Conservation (phyloP, 2,329 filamentous ascomycete species). For the Alternaria sp. region DNA sequence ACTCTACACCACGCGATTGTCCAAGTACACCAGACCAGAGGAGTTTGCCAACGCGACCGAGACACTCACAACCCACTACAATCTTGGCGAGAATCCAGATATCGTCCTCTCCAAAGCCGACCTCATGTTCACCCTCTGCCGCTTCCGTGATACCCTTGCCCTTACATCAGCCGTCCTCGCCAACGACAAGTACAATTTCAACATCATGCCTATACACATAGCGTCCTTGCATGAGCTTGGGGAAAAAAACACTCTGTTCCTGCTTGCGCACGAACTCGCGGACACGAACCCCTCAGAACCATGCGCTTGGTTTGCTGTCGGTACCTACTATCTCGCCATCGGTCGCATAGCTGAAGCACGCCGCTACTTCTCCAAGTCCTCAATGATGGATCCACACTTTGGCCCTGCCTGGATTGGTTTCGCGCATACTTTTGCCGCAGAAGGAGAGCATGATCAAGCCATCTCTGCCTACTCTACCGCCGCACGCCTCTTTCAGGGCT, state of each 20-base stretch:
- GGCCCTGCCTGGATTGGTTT: slow-evolving; percentile 99
- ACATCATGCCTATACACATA: slow-evolving; percentile 87
- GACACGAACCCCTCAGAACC: slow-evolving; percentile 92
- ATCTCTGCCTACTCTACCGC: slow-evolving; percentile 98
- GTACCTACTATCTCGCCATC: slow-evolving; percentile 91
- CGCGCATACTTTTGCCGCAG: slow-evolving; percentile 95
- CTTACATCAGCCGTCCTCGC: slow-evolving; percentile 86
- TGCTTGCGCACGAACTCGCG: slow-evolving; percentile 90
- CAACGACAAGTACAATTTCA: slow-evolving; percentile 88
- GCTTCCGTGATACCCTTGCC: slow-evolving; percentile 84
- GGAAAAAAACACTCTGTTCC: slow-evolving; percentile 87
- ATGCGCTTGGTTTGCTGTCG: slow-evolving; percentile 92
- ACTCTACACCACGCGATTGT: slow-evolving; percentile 93
- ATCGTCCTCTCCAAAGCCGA: slow-evolving; percentile 90
- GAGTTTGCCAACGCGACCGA: slow-evolving; percentile 88
- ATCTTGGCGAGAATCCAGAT: slow-evolving; percentile 84
- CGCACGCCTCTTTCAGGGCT: slow-evolving; percentile 93
- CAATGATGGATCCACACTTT: slow-evolving; percentile 97
- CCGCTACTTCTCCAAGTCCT: slow-evolving; percentile 92
- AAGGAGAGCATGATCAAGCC: slow-evolving; percentile 97
- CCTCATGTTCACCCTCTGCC: slow-evolving; percentile 91
- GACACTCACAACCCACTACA: slow-evolving; percentile 92
- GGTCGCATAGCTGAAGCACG: slow-evolving; percentile 91
- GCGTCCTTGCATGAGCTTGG: slow-evolving; percentile 89
- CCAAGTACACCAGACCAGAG: slow-evolving; percentile 89